Percentiles rank a stretch among this genome's conserved stretches.
Evolutionary conservation across 495 filamentous ascomycete genomes (phyloP).

Genomic region (Hypoxylon lienhwacheense): DNA sequence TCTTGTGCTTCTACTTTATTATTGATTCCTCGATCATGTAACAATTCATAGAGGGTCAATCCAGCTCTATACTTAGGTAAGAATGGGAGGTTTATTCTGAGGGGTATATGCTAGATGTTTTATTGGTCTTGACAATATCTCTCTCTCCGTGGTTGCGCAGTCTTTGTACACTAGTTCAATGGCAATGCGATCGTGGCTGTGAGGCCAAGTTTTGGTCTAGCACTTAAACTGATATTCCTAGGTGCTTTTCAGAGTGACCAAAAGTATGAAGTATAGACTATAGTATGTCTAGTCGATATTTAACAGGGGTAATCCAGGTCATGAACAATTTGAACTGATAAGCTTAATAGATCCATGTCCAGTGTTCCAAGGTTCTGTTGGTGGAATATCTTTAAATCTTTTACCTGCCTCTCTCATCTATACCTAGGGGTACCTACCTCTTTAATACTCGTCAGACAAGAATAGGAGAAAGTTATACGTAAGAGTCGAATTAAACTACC

Average conservation of each 20-base stretch:
- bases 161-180: constrained; percentile 37
- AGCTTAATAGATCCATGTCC: too few species aligned
- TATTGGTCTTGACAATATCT: constrained; percentile 42
- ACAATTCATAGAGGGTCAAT: constrained; percentile 30
- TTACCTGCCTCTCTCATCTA: too few species aligned
- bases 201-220: constrained; percentile 50
- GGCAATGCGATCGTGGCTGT: constrained; percentile 41
- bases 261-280: too few species aligned
- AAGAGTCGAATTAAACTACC: too few species aligned
- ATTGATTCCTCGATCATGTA: constrained; percentile 34
- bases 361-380: too few species aligned
- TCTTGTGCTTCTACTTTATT: constrained; percentile 30
- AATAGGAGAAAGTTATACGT: too few species aligned
- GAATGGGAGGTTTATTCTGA: too few species aligned
- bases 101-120: constrained; percentile 44
- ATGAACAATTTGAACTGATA: too few species aligned
- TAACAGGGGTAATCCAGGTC: background rate
- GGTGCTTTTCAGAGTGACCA: too few species aligned
- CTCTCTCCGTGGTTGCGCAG: constrained; percentile 22
- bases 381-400: too few species aligned
- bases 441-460: too few species aligned
- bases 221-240: constrained; percentile 1
- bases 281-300: background rate
- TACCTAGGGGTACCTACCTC: too few species aligned
- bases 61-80: constrained; percentile 30